Evolutionary conservation across 345 rosid species (phyloP), one percentile per base, ranked within the genome.

Genomic region (Turritis glabra): DNA sequence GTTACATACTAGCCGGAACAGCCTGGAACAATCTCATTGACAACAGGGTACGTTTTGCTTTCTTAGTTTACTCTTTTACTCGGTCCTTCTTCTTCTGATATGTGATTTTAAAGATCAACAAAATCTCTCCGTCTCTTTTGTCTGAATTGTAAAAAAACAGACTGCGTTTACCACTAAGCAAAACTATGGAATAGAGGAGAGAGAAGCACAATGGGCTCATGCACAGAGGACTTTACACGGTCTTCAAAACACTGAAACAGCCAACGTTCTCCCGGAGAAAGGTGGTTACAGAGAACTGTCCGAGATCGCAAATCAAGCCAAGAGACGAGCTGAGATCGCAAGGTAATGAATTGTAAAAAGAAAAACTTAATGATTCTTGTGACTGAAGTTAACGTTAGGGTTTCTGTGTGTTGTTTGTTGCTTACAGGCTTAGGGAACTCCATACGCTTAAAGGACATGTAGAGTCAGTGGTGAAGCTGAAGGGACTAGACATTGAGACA

Each of bases 181-280:
- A 84, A 93, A 92, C 53, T 90, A 85, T 33, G 98, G 96, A 18
- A 88, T 82, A 44, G 96, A 86, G 69, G 98, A 88, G 68, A 86
- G 96, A 52, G 98, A 92, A 62, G 98, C 97, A 58, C 98, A 92
- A 56, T 92, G 98, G 98, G 98, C 95, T 33, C 83, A 69, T 26
- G 89, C 89, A 8, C 98, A 90, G 62, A 86, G 98, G 77, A 90
- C 97, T 43, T 75, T 86, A 68, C 95, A 90, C 18, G 98, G 98
- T 10, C 91, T 89, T 62, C 96, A 87, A 14, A 87, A 88, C 10
- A 85, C 88, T 1, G 95, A 85, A 72, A 60, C 86, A 7, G 25
- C 19, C 17, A 70, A 56, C 35, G 71, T 85, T 59, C 80, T 85
- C 78, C 58, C 67, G 10, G 93, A 92, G 64, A 86, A 83, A 83